Evolutionary conservation across 768 basidiomycete genomes (phyloP).

Genomic region (Tephrocybe sp.): DNA sequence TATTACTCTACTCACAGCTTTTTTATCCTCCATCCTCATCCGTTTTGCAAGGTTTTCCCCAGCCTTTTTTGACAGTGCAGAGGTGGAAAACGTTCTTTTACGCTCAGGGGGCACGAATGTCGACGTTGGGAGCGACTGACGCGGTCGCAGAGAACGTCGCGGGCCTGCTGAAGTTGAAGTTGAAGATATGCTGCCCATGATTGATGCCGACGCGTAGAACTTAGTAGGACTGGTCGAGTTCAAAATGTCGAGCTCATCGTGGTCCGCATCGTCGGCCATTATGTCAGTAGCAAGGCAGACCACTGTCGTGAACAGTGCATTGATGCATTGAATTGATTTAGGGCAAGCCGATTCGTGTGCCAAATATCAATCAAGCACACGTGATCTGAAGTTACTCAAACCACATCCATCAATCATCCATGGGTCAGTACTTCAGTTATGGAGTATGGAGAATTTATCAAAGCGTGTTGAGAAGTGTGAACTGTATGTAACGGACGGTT

Average conservation of each 20-base stretch:
- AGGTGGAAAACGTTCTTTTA: conserved; percentile 19
- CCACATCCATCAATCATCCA: too few species aligned
- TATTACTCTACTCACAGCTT: conserved; percentile 41
- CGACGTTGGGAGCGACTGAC: conserved; percentile 5
- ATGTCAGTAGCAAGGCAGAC: too few species aligned
- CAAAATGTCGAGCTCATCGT: conserved; percentile 16
- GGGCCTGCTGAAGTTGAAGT: too few species aligned
- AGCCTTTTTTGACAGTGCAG: conserved; percentile 7
- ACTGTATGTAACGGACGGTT: too few species aligned
- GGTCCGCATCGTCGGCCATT: conserved; percentile 3
- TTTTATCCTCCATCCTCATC: conserved; percentile 34
- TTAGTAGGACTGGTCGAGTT: background rate
- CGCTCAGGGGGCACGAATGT: conserved; percentile 1
- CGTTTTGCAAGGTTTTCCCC: conserved; percentile 27
- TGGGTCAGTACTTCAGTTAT: too few species aligned
- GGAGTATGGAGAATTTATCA: too few species aligned
- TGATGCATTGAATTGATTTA: too few species aligned
- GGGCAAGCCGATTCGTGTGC: background rate
- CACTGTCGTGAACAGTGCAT: too few species aligned
- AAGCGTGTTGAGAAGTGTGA: too few species aligned
- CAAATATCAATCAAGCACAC: background rate
- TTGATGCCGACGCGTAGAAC: conserved; percentile 7
- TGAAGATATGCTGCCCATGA: background rate
- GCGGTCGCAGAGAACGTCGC: conserved; percentile 17
- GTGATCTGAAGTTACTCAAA: background rate